Base-by-base conservation (phyloP, 2,329 filamentous ascomycete genomes). In the Arachnopeziza araneosa region DNA sequence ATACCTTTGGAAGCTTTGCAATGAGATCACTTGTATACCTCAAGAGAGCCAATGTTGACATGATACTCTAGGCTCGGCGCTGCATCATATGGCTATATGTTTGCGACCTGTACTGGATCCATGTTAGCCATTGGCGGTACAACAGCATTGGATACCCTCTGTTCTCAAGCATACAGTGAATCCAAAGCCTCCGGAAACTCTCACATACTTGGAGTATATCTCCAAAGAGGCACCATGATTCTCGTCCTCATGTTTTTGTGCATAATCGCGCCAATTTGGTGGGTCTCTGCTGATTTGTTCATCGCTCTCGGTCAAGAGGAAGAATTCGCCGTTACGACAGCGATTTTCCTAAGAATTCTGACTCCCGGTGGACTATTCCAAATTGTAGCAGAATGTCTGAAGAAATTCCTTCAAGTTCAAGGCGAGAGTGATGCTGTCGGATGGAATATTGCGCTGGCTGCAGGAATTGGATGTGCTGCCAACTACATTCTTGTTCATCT, bases 1-100 rank as follows among this genome's bases (percentile, higher is more conserved):
- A 32, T 7, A 32, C n/a, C n/a, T n/a, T n/a, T n/a, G n/a, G n/a
- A n/a, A n/a, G n/a, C n/a, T n/a, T n/a, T n/a, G n/a, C n/a, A 30
- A 30, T 30, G 26, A 30, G 9, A 30, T 30, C 9, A 30, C n/a
- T n/a, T 30, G 26, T 30, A 30, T n/a, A 30, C 26, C 9, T 30
- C 9, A 12, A 6, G 17, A 19, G 4, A 7, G 17, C 2, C 36
- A 44, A 14, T 14, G 17, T 19, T 44, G 17, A 44, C 12, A 3
- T 17, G 2, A 17, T 44, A 19, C 10, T 44, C 12, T 19, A 44
- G 36, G 17, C 24, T 60, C 2, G 23, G 55, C 14, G 59, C 87
- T 0, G 87, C 89, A 1, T 90, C 90, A 0, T 96, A 95, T 68
- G 89, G 88, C 0, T 92, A 93, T 78, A 95, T 95, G 90, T 95